phyloP scores from a whole-genome alignment of 495 filamentous ascomycete species.

The Penicillium coprophilum region DNA sequence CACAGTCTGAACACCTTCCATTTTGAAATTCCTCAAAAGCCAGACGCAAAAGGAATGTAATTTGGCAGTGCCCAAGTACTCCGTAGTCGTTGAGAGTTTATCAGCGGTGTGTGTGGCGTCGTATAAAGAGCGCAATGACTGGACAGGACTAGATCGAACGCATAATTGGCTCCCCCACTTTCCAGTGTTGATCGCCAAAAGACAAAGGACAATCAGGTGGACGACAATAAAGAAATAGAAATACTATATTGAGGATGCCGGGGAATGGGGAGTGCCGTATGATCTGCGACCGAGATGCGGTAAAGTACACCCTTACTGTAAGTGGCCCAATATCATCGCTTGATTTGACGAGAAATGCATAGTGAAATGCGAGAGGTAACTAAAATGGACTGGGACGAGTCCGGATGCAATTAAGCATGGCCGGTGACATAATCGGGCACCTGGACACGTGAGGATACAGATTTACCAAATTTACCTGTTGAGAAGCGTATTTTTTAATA shows the following conservation, averaged over 20 bases:
- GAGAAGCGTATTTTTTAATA: not conserved
- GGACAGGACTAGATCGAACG: slow-evolving; percentile 28
- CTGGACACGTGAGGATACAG: slow-evolving; percentile 2
- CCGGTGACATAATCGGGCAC: slow-evolving; percentile 5
- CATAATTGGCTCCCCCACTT: slow-evolving; percentile 31
- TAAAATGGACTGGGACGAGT: not conserved
- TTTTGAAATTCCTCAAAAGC: slow-evolving; percentile 25
- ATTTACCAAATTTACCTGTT: not conserved
- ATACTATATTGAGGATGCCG: no score
- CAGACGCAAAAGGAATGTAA: not conserved
- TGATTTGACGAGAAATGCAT: slow-evolving; percentile 4
- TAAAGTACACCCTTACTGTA: slow-evolving; percentile 8
- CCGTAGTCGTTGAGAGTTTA: slow-evolving; percentile 3
- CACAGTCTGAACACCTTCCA: slow-evolving; percentile 65
- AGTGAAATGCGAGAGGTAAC: not conserved
- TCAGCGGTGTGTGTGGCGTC: slow-evolving; percentile 30
- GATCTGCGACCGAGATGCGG: slow-evolving; percentile 19
- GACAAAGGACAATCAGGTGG: slow-evolving; percentile 7
- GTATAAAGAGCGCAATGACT: slow-evolving; percentile 21
- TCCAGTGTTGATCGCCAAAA: slow-evolving; percentile 5
- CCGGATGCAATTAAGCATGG: slow-evolving; percentile 3
- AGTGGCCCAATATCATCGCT: not conserved
- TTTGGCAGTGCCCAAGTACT: not conserved
- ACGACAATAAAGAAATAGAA: slow-evolving; percentile 2
- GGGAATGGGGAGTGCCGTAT: slow-evolving; percentile 8